Conservation (phyloP, 2,329 filamentous ascomycete genomes). For the Pseudogymnoascus sp. region DNA sequence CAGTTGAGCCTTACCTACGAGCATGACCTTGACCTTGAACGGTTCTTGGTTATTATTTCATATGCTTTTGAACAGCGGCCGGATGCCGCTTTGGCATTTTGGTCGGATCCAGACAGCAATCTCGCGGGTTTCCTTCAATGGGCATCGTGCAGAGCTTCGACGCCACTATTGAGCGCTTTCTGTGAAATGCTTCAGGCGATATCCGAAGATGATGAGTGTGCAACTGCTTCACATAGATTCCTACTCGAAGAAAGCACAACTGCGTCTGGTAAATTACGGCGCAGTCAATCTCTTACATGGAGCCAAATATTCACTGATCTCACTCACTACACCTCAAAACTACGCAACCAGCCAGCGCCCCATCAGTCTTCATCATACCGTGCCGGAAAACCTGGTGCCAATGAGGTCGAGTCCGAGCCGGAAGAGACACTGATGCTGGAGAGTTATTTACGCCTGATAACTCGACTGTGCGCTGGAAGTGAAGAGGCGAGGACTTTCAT, state of each 20-base stretch:
- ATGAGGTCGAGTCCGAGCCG: conserved; percentile 71
- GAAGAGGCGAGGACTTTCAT: conserved; percentile 64
- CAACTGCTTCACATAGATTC: conserved; percentile 79
- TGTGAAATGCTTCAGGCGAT: conserved; percentile 93
- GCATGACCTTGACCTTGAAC: conserved; percentile 69
- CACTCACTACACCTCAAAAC: conserved; percentile 70
- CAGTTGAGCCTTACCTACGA: conserved; percentile 57
- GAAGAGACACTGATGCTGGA: conserved; percentile 97
- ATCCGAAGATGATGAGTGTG: conserved; percentile 72
- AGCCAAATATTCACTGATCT: conserved; percentile 86
- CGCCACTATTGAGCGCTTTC: conserved; percentile 90
- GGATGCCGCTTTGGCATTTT: conserved; percentile 81
- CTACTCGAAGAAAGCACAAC: conserved; percentile 75
- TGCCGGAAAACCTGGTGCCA: conserved; percentile 50
- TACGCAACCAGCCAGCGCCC: conserved; percentile 60
- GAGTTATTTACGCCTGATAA: conserved; percentile 81
- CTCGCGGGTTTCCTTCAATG: conserved; percentile 91
- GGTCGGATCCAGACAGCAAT: conserved; percentile 87
- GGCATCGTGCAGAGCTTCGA: conserved; percentile 91
- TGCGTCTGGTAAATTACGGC: conserved; percentile 67
- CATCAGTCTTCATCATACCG: conserved; percentile 47
- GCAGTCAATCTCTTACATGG: conserved; percentile 83
- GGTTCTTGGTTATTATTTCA: conserved; percentile 85
- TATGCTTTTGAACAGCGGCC: conserved; percentile 82
- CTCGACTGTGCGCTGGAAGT: conserved; percentile 72